Evolutionary conservation across 352 stramenopile genomes (phyloP).

Genomic region (Bremia lactucae): DNA sequence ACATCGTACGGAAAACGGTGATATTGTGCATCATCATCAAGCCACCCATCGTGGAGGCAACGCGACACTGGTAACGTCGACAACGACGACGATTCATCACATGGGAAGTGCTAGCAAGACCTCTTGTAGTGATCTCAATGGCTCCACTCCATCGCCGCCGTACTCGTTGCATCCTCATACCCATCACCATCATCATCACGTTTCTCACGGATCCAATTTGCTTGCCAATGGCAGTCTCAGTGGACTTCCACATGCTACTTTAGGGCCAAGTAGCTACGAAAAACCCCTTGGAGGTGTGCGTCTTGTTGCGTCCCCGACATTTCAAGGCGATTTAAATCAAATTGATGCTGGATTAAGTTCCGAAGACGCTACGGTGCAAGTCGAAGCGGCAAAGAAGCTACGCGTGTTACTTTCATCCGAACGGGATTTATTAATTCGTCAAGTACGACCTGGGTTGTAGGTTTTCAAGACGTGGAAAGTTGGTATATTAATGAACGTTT

Average conservation of each 20-base stretch:
- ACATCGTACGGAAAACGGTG: constrained; percentile 57
- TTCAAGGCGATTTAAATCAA: constrained; percentile 75
- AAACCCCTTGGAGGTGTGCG: constrained; percentile 14
- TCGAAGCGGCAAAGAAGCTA: constrained; percentile 81
- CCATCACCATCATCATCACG: constrained; percentile 43
- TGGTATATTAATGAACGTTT: background rate
- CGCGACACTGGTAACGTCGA: constrained; percentile 64
- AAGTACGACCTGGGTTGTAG: constrained; percentile 29
- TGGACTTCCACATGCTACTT: constrained; percentile 16
- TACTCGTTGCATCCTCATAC: constrained; percentile 41
- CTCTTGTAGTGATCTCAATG: background rate
- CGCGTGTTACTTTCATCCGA: constrained; percentile 77
- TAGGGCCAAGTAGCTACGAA: constrained; percentile 22
- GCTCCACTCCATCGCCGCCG: constrained; percentile 28
- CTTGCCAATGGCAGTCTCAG: constrained; percentile 38
- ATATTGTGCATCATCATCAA: constrained; percentile 71
- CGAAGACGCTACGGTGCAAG: constrained; percentile 70
- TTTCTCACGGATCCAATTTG: constrained; percentile 32
- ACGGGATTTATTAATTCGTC: constrained; percentile 74
- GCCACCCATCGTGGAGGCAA: constrained; percentile 62
- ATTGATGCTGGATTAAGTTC: constrained; percentile 74
- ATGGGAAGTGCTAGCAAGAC: constrained; percentile 18
- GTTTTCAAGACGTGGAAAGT: background rate
- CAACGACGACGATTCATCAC: constrained; percentile 69
- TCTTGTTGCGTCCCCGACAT: constrained; percentile 41